Evolutionary conservation across 352 stramenopile species (phyloP).

Genomic region (Globisporangium rhizosaccharum): DNA sequence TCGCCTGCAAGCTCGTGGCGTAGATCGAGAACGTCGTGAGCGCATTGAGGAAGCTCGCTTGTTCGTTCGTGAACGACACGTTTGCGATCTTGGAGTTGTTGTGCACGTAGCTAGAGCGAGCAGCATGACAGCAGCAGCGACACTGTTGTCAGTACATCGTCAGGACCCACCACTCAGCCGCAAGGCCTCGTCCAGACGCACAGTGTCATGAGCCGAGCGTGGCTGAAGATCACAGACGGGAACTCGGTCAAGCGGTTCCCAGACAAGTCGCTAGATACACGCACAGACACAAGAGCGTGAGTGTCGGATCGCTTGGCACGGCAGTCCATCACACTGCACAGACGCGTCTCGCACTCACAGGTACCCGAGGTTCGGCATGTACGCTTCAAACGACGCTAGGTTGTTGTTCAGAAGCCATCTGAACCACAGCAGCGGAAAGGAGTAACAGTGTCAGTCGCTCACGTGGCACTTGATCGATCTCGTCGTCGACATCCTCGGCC

Average conservation of each 20-base stretch:
- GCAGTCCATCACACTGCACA: too few species aligned
- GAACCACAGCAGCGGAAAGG: neutral
- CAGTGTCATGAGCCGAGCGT: constrained; percentile 4
- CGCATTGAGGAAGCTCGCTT: constrained; percentile 7
- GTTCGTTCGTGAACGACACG: constrained; percentile 5
- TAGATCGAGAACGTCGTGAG: neutral
- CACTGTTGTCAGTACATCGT: neutral
- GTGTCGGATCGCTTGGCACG: too few species aligned
- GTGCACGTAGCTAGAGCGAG: neutral
- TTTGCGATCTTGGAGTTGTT: neutral
- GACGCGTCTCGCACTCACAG: constrained; percentile 4
- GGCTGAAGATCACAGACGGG: constrained; percentile 4
- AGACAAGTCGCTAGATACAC: neutral
- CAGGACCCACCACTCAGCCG: neutral
- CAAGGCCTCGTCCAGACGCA: neutral
- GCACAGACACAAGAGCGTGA: neutral
- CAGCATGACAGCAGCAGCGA: neutral
- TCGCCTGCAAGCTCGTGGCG: neutral
- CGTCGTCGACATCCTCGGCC: too few species aligned
- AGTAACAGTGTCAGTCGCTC: neutral
- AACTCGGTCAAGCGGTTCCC: neutral
- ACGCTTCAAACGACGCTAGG: constrained; percentile 1
- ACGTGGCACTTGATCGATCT: too few species aligned
- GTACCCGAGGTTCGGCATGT: constrained; percentile 3
- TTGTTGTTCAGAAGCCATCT: constrained; percentile 1